Evolutionary conservation across 805 yeast species (phyloP), one percentile per base, ranked within the genome.

Genomic region (Lachancea kluyveri): DNA sequence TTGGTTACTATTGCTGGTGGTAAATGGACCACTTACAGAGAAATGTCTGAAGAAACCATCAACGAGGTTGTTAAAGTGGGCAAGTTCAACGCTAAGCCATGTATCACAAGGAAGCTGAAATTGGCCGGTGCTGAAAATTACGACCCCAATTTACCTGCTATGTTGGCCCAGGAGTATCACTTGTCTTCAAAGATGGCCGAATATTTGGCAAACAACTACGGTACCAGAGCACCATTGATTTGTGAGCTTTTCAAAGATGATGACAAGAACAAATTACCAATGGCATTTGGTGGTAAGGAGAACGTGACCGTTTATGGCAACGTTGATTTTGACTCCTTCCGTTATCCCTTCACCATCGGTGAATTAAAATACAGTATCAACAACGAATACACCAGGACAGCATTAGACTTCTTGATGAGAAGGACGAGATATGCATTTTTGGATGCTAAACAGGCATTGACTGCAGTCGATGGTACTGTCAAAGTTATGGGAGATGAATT

Each of bases 1-100:
- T 71, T 88, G 46, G 68, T 88, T 23, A 88, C 97, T 23, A 82
- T 88, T 45, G 79, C 94, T 12, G 97, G 96, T 51, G 97, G 97
- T 59, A 88, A 88, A 65, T 88, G 97, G 97, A 88, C 97, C 33
- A 88, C 97, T 21, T 90, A 88, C 68, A 74, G 96, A 66, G 94
- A 86, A 66, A 88, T 88, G 96, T 95, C 96, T 14, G 79, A 88
- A 64, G 95, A 90, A 65, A 84, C 95, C 26, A 78, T 88, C 28
- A 79, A 84, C 58, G 75, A 74, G 45, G 76, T 82, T 33, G 68
- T 84, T 28, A 67, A 73, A 52, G 62, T 64, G 30, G 62, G 59
- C 11, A 48, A 60, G 28, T 62, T 69, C 36, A 42, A 55, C 23
- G 67, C 65, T 29, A 56, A 58, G 36, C 65, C 69, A 17, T 63